These are phyloP conservation scores for Grigorovia transvaalensis DNA, from an alignment of 805 yeast species.

Conservation along the genomic window DNA sequence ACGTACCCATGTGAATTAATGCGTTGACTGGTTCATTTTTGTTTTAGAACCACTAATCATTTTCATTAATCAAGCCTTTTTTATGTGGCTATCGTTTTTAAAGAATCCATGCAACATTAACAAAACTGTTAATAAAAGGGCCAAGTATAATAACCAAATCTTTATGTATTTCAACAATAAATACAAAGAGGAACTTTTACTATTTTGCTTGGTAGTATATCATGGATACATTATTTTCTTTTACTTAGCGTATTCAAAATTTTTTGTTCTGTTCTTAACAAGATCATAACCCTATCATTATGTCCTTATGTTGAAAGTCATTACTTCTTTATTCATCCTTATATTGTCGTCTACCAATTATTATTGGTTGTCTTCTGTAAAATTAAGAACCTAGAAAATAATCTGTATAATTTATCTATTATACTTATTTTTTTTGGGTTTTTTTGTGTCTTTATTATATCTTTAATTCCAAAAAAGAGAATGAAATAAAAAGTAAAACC, in stretches of 20 bases:
- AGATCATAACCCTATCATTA: too few relatives aligned
- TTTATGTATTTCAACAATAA: background rate
- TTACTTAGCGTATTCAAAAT: background rate
- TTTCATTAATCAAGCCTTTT: background rate
- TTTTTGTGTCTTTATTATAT: too few relatives aligned
- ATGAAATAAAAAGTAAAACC: too few relatives aligned
- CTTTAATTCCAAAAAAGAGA: background rate
- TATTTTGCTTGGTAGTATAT: constrained; percentile 12
- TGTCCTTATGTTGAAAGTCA: too few relatives aligned
- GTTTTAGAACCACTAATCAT: background rate
- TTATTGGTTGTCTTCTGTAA: too few relatives aligned
- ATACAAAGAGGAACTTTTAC: background rate
- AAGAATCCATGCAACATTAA: background rate
- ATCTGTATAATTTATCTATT: too few relatives aligned
- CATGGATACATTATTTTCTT: constrained; percentile 12
- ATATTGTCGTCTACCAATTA: too few relatives aligned
- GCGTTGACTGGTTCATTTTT: background rate
- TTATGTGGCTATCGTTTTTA: background rate
- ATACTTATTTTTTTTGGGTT: too few relatives aligned
- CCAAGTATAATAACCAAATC: background rate
- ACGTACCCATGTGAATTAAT: background rate
- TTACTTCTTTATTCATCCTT: too few relatives aligned
- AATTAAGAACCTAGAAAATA: too few relatives aligned
- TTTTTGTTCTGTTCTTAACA: too few relatives aligned
- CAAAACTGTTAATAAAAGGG: background rate